Evolutionary conservation across 1,139 yeast genomes (phyloP), one percentile per base, ranked within the genome.

Genomic region (Candida buenavistaensis): DNA sequence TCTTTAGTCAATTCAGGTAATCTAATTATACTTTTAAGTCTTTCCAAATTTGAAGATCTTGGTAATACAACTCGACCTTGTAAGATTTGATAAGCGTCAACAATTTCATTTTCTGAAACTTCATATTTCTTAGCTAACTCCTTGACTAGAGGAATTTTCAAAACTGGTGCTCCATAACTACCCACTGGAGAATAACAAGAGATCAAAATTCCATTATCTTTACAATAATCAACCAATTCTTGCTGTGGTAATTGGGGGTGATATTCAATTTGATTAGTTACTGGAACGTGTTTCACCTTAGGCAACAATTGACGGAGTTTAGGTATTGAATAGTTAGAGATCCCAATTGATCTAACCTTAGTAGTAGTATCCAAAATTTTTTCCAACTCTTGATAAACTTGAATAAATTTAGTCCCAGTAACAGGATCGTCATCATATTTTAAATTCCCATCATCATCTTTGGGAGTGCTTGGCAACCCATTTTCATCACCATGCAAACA

Each of bases 311-410:
- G 38, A 30, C 48, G 54, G 15, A 63, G 47, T 38, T 47, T 57
- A 3, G 53, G 52, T 29, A 59, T 45, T 2, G 66, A 52, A 37
- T 62, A 63, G 37, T 63, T 63, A 7, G 67, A 61, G 23, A 63
- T 56, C 10, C 69, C 68, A 35, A 62, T 48, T 1, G 66, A 51
- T 38, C 41, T 57, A 3, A 53, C 62, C 36, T 62, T 65, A 6
- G 43, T 41, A 7, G 67, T 59, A 8, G 51, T 49, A 3, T 50
- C 50, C 30, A 57, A 51, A 32, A 76, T 58, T n/a, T 68, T 62
- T 43, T 75, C 78, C 38, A 79, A 41, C 21, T 57, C 60, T 41
- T 68, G 62, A 51, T 75, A 79, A 9, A 77, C 74, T 6, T 65
- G 68, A 23, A 76, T 56, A 47, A 55, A 77, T 28, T 60, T 60